phyloP scores from a whole-genome alignment of 108 stramenopile genomes.

The Ochromonas danica region DNA sequence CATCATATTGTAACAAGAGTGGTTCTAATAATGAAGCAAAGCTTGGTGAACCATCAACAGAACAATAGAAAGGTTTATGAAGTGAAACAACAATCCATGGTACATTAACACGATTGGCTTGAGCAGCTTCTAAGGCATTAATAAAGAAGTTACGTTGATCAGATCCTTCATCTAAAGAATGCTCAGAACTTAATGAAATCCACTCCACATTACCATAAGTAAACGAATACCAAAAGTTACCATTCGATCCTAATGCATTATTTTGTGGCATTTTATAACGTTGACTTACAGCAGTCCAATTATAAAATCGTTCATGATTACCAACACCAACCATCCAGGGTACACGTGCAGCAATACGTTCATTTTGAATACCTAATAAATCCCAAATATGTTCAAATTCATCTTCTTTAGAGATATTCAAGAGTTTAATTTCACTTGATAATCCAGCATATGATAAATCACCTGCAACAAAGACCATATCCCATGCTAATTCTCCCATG shows the following conservation, averaged over 20 bases:
- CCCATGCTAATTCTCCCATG: background rate
- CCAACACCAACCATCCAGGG: constrained; percentile 74
- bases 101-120: constrained; percentile 60
- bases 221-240: constrained; percentile 39
- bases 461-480: constrained; percentile 9
- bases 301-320: constrained; percentile 74
- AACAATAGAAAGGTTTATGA: constrained; percentile 73
- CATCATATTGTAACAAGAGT: constrained; percentile 59
- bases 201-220: constrained; percentile 45
- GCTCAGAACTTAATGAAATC: constrained; percentile 51
- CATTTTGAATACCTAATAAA: constrained; percentile 67
- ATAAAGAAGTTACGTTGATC: constrained; percentile 65
- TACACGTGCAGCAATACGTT: constrained; percentile 63
- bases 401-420: constrained; percentile 25
- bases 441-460: constrained; percentile 36
- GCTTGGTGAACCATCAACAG: constrained; percentile 47
- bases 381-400: constrained; percentile 66
- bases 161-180: constrained; percentile 62
- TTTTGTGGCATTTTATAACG: constrained; percentile 68
- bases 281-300: constrained; percentile 58
- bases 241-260: constrained; percentile 41
- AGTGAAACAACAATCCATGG: constrained; percentile 78
- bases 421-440: background rate
- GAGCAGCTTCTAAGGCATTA: constrained; percentile 50
- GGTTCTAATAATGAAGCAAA: constrained; percentile 69